Base-by-base conservation (phyloP, 176 grass and related monocot genomes). In the Aegilops tauschii region DNA sequence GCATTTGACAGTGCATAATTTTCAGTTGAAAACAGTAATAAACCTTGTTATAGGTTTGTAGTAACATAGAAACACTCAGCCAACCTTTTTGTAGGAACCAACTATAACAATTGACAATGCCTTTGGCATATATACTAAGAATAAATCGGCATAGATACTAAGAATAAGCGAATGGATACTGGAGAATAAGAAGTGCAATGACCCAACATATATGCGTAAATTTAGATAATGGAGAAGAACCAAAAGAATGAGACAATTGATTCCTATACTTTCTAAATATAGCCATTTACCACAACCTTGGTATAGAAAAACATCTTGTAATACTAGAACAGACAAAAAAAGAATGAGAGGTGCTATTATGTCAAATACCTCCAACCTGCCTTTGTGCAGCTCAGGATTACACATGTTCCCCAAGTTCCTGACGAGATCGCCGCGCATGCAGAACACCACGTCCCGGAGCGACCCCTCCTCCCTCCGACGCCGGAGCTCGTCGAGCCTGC, bases 331-430 rank as follows among this genome's bases (percentile, higher is more conserved):
- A 67, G 10, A 80, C 5, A 42, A 70, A 1, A 1, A 59, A 62
- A 21, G 4, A 71, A 65, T 9, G 5, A 29, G 11, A 71, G 39
- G 37, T 58, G 58, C 21, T 47, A 18, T 23, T 18, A 61, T 39
- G 34, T 80, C 49, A 61, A 34, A 61, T 94, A 98, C 97, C 93
- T 99, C 86, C 73, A 94, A 90, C 82, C 97, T 87, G 37, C 92
- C 97, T 52, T 93, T 99, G 21, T 99, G 94, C 12, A 99, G 87
- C 87, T 96, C 97, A n/a, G 97, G 92, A 71, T 96, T 96, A 40
- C 94, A 93, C 97, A 96, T 91, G 56, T 96, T 99, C 12, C 97
- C 97, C 82, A 99, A 72, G 82, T 96, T 99, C 83, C 97, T 94
- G 16, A 96, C 73, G 3, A 99, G 83, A 86, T 99, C 94, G 7